Conservation (phyloP, 2,329 filamentous ascomycete species). For the Phialophora verrucosa region DNA sequence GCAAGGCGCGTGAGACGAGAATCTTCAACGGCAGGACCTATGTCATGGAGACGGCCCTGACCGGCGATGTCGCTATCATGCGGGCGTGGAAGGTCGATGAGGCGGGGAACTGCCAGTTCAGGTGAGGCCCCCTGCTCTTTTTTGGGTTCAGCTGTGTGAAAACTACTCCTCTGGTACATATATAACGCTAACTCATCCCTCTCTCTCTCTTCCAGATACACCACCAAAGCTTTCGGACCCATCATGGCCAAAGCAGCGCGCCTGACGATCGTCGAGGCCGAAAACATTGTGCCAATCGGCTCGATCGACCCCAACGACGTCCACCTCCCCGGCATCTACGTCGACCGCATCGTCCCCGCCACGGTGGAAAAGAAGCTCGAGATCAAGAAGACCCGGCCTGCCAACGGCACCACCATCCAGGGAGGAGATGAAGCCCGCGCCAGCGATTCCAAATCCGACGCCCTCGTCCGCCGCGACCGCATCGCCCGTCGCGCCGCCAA, state of each 20-base stretch:
- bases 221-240: conserved; percentile 74
- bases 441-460: conserved; percentile 49
- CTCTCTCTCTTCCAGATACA: conserved; percentile 50
- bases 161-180: background rate
- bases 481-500: conserved; percentile 79
- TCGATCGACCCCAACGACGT: conserved; percentile 75
- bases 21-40: conserved; percentile 75
- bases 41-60: conserved; percentile 77
- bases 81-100: conserved; percentile 78
- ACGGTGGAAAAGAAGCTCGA: conserved; percentile 75
- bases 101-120: conserved; percentile 79
- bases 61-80: conserved; percentile 77
- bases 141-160: background rate
- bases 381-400: conserved; percentile 64
- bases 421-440: background rate
- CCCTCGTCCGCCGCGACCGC: conserved; percentile 65
- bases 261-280: conserved; percentile 81
- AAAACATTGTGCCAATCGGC: conserved; percentile 78
- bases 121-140: conserved; percentile 42
- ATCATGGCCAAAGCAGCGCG: conserved; percentile 82
- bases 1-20: conserved; percentile 70
- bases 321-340: conserved; percentile 80
- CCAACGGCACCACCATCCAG: conserved; percentile 42
- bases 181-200: background rate
- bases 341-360: conserved; percentile 78